Percentiles rank a stretch among this genome's conserved stretches.
Conservation (phyloP, 1,284 basidiomycete species). For the Fomitopsis pinicola region DNA sequence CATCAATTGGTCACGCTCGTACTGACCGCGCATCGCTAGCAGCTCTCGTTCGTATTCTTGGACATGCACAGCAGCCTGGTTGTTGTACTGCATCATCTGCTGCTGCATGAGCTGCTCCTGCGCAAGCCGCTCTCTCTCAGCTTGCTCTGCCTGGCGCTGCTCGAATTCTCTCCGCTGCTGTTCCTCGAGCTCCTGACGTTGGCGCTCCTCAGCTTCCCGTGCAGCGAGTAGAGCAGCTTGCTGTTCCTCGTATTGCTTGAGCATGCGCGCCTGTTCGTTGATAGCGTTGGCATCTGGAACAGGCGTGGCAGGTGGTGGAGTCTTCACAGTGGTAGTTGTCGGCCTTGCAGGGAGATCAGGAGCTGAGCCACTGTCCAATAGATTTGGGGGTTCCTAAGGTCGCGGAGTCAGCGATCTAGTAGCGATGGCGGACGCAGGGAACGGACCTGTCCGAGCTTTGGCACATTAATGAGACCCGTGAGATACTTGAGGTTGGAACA, state of each 20-base stretch:
- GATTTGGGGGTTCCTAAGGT: constrained; percentile 85
- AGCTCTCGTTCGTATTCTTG: constrained; percentile 88
- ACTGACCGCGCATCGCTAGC: constrained; percentile 93
- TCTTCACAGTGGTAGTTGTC: constrained; percentile 51
- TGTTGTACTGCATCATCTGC: constrained; percentile 74
- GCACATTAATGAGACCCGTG: constrained; percentile 93
- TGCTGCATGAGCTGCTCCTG: constrained; percentile 86
- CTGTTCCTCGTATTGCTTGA: constrained; percentile 97
- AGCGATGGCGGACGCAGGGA: not conserved
- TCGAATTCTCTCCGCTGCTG: constrained; percentile 90
- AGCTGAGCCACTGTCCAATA: constrained; percentile 78
- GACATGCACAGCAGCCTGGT: constrained; percentile 66
- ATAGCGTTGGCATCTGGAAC: constrained; percentile 76
- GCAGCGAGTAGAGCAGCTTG: constrained; percentile 79
- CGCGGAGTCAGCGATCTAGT: constrained; percentile 1
- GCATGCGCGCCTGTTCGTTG: constrained; percentile 90
- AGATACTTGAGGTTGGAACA: constrained; percentile 96
- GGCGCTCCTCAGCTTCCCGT: constrained; percentile 81
- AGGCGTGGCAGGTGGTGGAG: constrained; percentile 64
- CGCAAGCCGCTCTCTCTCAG: constrained; percentile 83
- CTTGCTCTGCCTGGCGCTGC: constrained; percentile 84
- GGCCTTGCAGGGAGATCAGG: constrained; percentile 90
- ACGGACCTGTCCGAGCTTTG: constrained; percentile 85
- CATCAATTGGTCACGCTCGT: constrained; percentile 97
- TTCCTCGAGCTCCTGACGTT: constrained; percentile 73